Percentiles rank a stretch among this genome's conserved stretches.
These are phyloP conservation scores for Teratosphaeria pseudoeucalypti DNA, from an alignment of 2,329 filamentous ascomycete species.

Conservation along the genomic window DNA sequence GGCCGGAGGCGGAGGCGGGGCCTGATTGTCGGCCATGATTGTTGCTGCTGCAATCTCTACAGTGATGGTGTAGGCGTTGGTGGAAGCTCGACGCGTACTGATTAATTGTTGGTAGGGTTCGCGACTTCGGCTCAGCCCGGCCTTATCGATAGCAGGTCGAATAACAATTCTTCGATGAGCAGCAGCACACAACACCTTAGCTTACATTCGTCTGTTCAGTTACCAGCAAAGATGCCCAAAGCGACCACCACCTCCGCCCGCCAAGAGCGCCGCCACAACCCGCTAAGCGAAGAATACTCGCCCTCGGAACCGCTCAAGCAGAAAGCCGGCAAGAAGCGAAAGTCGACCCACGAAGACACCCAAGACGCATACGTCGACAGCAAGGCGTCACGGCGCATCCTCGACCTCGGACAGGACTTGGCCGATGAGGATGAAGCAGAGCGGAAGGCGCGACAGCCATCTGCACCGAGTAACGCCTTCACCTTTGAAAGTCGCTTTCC, in stretches of 20 bases:
- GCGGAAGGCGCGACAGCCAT: slow-evolving; percentile 31
- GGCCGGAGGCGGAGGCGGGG: not conserved
- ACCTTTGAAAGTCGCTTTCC: slow-evolving; percentile 69
- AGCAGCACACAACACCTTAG: not conserved
- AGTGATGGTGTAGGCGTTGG: not conserved
- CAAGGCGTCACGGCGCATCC: slow-evolving; percentile 76
- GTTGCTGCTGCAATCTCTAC: not conserved
- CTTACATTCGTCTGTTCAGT: too few species aligned
- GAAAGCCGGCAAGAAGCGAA: slow-evolving; percentile 55
- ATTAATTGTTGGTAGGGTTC: not conserved
- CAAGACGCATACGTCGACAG: slow-evolving; percentile 68
- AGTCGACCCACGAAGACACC: slow-evolving; percentile 45
- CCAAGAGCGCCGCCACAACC: slow-evolving; percentile 67
- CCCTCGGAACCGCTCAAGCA: slow-evolving; percentile 60
- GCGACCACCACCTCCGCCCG: slow-evolving; percentile 44
- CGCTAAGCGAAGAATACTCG: slow-evolving; percentile 79
- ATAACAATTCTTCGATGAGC: not conserved
- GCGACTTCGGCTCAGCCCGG: not conserved
- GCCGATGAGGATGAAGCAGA: slow-evolving; percentile 66
- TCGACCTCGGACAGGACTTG: slow-evolving; percentile 81
- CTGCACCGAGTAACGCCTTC: slow-evolving; percentile 53
- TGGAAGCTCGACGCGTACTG: not conserved
- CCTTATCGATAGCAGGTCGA: slow-evolving; percentile 1
- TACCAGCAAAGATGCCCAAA: slow-evolving; percentile 59
- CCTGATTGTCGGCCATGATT: not conserved